Evolutionary conservation across 805 yeast genomes (phyloP), one percentile per base, ranked within the genome.

Genomic region (Myxozyma nipponensis): DNA sequence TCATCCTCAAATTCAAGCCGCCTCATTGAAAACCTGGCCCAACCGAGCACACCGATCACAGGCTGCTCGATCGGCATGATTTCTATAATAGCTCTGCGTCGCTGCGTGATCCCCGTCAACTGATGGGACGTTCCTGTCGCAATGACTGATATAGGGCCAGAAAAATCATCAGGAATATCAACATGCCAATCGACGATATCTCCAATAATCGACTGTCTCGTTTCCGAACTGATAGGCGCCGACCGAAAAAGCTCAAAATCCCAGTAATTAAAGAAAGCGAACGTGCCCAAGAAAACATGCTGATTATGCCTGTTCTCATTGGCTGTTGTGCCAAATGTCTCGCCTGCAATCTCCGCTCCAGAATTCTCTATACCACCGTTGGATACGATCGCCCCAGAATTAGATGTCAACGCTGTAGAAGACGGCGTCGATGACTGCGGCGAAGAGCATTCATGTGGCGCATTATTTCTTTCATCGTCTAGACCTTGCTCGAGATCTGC

Each of bases 181-280:
- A 54, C 23, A 36, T 54, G 47, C 58, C 58, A 54, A 39, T 47
- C 47, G 22, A 54, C 58, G 35, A 52, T 47, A 30, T 54, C 58
- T 17, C 58, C 58, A n/a, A 50, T 54, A 23, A 52, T 52, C 18
- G 56, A 48, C 39, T 52, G 46, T 2, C 58, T 45, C 40, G 56
- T 34, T 35, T 54, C 58, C 7, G 56, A 50, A 18, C 40, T 43
- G 30, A 48, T 36, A 21, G 56, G 58, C 28, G 52, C 58, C 23
- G 45, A 37, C 28, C 58, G 22, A 38, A 54, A 54, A 19, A 54
- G 57, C 42, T 52, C 58, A 51, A 54, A 54, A 39, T 54, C 58
- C 58, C 56, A 51, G 45, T 54, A 54, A 19, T 54, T 52, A 42
- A 54, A 54, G 23, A 50, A 54, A 9, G 58, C 56, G 40, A 46